Base-by-base conservation (phyloP, 1,284 basidiomycete species). In the Tilletia walkeri region DNA sequence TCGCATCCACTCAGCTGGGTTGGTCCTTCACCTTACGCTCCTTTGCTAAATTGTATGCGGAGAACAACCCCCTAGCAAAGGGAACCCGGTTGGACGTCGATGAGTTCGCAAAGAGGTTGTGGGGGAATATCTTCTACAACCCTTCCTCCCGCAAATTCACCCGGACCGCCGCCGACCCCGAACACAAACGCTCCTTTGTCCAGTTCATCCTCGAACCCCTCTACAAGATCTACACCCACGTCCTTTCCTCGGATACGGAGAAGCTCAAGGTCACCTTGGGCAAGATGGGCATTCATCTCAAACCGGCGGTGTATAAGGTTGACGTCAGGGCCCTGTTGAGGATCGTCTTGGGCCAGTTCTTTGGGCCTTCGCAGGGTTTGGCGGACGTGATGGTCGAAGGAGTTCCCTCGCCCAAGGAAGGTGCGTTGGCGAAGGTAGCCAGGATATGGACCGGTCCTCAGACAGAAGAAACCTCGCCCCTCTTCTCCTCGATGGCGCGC, bases 61-160 rank as follows among this genome's bases (percentile, higher is more conserved):
- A 97, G 79, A 92, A 92, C 9, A 96, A 90, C 80, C 24, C 24
- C 24, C 24, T 30, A 24, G 45, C 65, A 20, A 34, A n/a, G 5
- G 74, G 74, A 7, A 85, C 86, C 14, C 83, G 85, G 0, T 84
- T 88, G 73, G 86, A 88, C 73, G 81, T 87, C 10, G 85, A 87
- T 56, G 86, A 86, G 66, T 88, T 89, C 76, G 93, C 95, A 18
- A 88, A 89, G 78, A 89, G 96, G 50, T 88, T 99, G 12, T 99
- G 96, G 96, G 96, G 96, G 36, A 95, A 99, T 85, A 94, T 99
- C 81, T 99, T 94, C 86, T 98, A 93, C 85, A 89, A 94, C 84
- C 82, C 87, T 48, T 90, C 92, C 67, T 84, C 84, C 66, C 90
- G 94, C 75, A 96, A 94, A 84, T 99, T 99, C 84, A 90, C 90